phyloP scores from a whole-genome alignment of 768 basidiomycete genomes.

The Suillus discolor region DNA sequence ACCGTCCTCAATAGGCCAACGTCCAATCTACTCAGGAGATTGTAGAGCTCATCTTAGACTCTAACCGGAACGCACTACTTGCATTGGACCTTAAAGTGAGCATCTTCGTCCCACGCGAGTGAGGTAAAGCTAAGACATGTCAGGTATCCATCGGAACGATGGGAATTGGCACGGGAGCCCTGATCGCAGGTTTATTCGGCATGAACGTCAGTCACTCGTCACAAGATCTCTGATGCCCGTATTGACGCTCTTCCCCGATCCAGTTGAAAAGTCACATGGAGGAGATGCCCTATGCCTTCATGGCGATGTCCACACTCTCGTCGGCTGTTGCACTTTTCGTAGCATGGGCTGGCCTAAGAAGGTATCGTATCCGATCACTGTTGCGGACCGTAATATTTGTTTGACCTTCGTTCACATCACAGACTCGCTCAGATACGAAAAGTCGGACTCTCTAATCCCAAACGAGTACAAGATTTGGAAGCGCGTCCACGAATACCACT shows the following conservation, averaged over 20 bases:
- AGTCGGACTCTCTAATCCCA: slow-evolving; percentile 41
- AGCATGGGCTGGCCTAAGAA: slow-evolving; percentile 68
- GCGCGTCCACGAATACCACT: slow-evolving; percentile 39
- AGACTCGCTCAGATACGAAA: slow-evolving; percentile 51
- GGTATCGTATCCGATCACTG: slow-evolving; percentile 35
- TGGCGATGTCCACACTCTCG: slow-evolving; percentile 60
- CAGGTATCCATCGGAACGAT: slow-evolving; percentile 94
- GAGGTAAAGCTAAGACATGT: slow-evolving; percentile 6
- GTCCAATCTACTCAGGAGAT: slow-evolving; percentile 98
- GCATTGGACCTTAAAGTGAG: slow-evolving; percentile 87
- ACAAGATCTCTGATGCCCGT: slow-evolving; percentile 6
- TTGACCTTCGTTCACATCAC: slow-evolving; percentile 14
- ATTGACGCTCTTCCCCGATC: slow-evolving; percentile 16
- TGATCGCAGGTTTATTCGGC: slow-evolving; percentile 90
- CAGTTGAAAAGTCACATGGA: slow-evolving; percentile 81
- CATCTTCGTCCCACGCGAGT: not conserved
- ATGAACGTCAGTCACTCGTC: slow-evolving; percentile 78
- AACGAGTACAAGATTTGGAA: slow-evolving; percentile 14
- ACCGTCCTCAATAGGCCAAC: slow-evolving; percentile 58
- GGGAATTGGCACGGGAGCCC: slow-evolving; percentile 88
- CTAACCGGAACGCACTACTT: slow-evolving; percentile 90
- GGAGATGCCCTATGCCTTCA: slow-evolving; percentile 72
- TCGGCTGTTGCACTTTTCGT: slow-evolving; percentile 60
- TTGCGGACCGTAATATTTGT: slow-evolving; percentile 14
- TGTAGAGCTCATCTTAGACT: slow-evolving; percentile 93